Base-by-base conservation (phyloP, 495 filamentous ascomycete genomes). In the Endocarpon pusillum region DNA sequence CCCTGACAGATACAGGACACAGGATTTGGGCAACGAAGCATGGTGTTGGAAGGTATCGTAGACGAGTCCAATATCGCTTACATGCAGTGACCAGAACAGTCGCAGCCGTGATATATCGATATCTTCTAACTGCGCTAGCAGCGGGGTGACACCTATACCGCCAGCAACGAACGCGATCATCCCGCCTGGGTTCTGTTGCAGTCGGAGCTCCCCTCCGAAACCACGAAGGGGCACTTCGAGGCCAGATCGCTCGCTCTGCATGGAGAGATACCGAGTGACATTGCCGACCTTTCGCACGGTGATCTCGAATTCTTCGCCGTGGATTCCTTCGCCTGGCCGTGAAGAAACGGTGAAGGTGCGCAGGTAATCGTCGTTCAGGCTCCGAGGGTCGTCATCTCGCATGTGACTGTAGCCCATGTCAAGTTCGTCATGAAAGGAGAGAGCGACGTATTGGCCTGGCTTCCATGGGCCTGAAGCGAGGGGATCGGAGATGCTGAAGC, bases 301-400 rank as follows among this genome's bases (percentile, higher is more conserved):
- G 27, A 87, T 75, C 46, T 87, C 76, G 31, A 86, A 62, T 40
- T 78, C 61, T 29, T 64, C 55, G 3, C 56, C 30, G 4, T 47
- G 43, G 18, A 48, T 33, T 7, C 43, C 33, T 4, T 53, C 37
- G 37, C 55, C 53, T 3, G 72, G 68, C 17, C 57, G 48, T 2
- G 66, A 79, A 0, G 73, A 77, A 3, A 86, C 61, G 3, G 80
- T 89, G 45, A 89, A 89, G 0, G 81, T 87, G 22, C 82, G 61
- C 14, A 85, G 56, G 42, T 72, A 86, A 45, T 92, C 80, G 41
- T 89, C 81, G 41, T 89, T 92, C 27, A 89, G 46, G 42, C 69
- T 78, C 41, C 60, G 59, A 10, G 81, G 81, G 37, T 87, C 81
- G 24, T 73, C 68, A 35, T 87, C 75, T 1, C 72, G 58, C 82